Evolutionary conservation across 257 asterid genomes (phyloP).

Genomic region (Fraxinus cuspidata): DNA sequence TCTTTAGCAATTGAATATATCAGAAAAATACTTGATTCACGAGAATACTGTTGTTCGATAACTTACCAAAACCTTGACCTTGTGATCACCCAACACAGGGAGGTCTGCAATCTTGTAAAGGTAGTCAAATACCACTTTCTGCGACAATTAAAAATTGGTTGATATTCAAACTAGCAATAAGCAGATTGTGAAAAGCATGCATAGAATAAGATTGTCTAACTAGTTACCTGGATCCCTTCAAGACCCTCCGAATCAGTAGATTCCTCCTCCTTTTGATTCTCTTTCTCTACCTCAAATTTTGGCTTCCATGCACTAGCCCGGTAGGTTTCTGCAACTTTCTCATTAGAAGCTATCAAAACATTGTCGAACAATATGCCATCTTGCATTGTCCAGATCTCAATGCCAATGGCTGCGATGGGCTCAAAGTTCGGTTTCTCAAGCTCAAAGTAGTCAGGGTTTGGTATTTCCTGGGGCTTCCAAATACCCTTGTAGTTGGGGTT

Average conservation of each 20-base stretch:
- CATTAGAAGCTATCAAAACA: slow-evolving; percentile 52
- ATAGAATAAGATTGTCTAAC: background rate
- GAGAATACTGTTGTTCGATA: background rate
- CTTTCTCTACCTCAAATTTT: slow-evolving; percentile 73
- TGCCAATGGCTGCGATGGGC: slow-evolving; percentile 54
- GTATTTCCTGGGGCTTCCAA: slow-evolving; percentile 53
- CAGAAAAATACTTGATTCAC: background rate
- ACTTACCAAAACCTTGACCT: slow-evolving; percentile 73
- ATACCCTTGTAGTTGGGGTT: slow-evolving; percentile 56
- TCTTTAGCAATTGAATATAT: slow-evolving; percentile 4
- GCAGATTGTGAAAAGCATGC: background rate
- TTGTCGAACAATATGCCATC: slow-evolving; percentile 54
- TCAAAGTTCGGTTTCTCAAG: slow-evolving; percentile 49
- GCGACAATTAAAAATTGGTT: slow-evolving; percentile 22
- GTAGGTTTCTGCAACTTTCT: slow-evolving; percentile 69
- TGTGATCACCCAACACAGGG: slow-evolving; percentile 83
- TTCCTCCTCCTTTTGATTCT: slow-evolving; percentile 75
- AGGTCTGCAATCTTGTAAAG: slow-evolving; percentile 85
- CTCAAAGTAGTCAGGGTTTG: slow-evolving; percentile 48
- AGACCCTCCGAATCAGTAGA: slow-evolving; percentile 64
- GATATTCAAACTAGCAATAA: background rate
- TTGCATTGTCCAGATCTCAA: slow-evolving; percentile 62
- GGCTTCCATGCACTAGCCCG: slow-evolving; percentile 79
- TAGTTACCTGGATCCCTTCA: slow-evolving; percentile 72
- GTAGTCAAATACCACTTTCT: slow-evolving; percentile 74